Evolutionary conservation across 2,329 filamentous ascomycete genomes (phyloP).

Genomic region (Sordariomycetes sp.): DNA sequence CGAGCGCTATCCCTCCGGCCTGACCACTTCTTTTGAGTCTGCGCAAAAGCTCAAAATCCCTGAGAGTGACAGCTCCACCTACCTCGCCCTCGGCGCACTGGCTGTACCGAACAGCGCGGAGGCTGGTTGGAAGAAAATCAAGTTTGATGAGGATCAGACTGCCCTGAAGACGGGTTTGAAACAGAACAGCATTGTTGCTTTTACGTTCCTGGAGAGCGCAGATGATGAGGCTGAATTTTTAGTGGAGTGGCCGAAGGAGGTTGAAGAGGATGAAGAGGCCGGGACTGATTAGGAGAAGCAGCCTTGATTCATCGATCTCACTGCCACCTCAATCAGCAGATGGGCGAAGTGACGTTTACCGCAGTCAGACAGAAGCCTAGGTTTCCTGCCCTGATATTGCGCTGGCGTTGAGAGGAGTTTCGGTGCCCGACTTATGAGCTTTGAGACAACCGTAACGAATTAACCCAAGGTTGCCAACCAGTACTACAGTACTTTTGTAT

Average conservation of each 20-base stretch:
- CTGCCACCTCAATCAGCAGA: too few relatives aligned
- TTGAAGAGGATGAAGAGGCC: conserved; percentile 22
- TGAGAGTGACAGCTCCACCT: conserved; percentile 24
- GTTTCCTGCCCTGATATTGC: too few relatives aligned
- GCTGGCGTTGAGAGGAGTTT: too few relatives aligned
- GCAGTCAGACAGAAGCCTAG: too few relatives aligned
- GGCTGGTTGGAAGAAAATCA: conserved; percentile 40
- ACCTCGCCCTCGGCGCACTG: conserved; percentile 36
- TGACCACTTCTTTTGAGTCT: conserved; percentile 26
- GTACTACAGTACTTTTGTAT: too few relatives aligned
- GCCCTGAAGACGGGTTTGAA: conserved; percentile 32
- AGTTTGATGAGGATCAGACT: conserved; percentile 25
- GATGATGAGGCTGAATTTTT: conserved; percentile 31
- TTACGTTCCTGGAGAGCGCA: conserved; percentile 29
- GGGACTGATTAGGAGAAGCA: too few relatives aligned
- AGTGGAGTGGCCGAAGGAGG: conserved; percentile 36
- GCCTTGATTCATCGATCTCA: too few relatives aligned
- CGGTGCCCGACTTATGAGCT: too few relatives aligned
- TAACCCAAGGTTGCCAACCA: too few relatives aligned
- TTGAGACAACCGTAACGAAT: too few relatives aligned
- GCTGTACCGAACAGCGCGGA: conserved; percentile 32
- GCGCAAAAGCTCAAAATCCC: conserved; percentile 29
- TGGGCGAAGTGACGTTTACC: too few relatives aligned
- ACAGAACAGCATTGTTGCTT: conserved; percentile 39
- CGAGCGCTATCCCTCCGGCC: conserved; percentile 46